phyloP scores from a whole-genome alignment of 1,284 basidiomycete genomes.

The Dichomitus squalens region DNA sequence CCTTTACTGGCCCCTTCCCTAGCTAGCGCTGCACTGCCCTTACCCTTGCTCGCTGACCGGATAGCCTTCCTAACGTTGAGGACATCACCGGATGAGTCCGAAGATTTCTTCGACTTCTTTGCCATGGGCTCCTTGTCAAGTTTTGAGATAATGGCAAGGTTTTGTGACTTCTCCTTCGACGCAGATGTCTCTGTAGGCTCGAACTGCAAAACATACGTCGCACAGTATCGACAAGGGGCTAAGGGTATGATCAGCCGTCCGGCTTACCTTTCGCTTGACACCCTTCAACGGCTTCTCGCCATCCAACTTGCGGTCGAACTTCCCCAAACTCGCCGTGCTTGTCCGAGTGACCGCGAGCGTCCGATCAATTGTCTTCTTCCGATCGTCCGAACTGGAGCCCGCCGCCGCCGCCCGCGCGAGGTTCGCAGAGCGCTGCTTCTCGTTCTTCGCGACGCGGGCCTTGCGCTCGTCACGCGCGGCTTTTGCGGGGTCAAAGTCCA shows the following conservation, averaged over 20 bases:
- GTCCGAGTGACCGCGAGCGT: constrained; percentile 79
- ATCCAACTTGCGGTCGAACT: constrained; percentile 86
- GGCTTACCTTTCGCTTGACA: constrained; percentile 88
- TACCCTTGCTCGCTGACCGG: constrained; percentile 70
- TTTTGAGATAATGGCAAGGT: constrained; percentile 76
- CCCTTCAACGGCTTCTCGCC: constrained; percentile 90
- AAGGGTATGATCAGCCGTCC: too few species aligned
- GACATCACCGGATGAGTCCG: constrained; percentile 51
- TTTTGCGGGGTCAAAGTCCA: constrained; percentile 81
- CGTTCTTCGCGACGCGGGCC: constrained; percentile 83
- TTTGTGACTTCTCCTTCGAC: constrained; percentile 69
- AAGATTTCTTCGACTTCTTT: constrained; percentile 55
- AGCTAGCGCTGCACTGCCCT: constrained; percentile 60
- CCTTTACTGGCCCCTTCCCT: constrained; percentile 28
- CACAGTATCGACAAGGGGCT: neutral
- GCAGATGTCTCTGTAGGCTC: constrained; percentile 75
- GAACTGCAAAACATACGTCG: constrained; percentile 53
- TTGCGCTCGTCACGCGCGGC: constrained; percentile 80
- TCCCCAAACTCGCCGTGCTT: constrained; percentile 93
- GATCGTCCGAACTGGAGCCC: constrained; percentile 38
- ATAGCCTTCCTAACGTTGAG: constrained; percentile 90
- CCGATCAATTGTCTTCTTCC: constrained; percentile 78
- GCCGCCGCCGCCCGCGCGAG: constrained; percentile 56
- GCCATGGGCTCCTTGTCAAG: constrained; percentile 62
- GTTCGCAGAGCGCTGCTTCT: constrained; percentile 81